Percentiles rank a stretch among this genome's conserved stretches.
Evolutionary conservation across 176 grass and related monocot genomes (phyloP).

Genomic region (Cocos nucifera): DNA sequence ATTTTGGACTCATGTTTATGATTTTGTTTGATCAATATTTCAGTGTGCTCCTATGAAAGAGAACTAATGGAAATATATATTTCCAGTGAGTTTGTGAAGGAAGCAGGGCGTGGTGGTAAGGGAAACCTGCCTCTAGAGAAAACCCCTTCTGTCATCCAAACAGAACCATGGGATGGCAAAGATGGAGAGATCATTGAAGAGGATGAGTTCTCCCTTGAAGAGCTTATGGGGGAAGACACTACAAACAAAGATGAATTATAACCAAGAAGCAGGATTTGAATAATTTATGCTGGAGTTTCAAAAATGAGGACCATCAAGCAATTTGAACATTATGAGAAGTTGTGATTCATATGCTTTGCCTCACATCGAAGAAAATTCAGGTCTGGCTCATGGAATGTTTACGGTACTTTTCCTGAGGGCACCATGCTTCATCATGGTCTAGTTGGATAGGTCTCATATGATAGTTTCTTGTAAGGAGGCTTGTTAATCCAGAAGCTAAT

Average conservation of each 20-base stretch:
- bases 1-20: not conserved
- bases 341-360: too few species aligned
- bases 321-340: too few species aligned
- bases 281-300: too few species aligned
- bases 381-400: too few species aligned
- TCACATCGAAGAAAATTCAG: too few species aligned
- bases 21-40: not conserved
- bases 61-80: conserved; percentile 12
- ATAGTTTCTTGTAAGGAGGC: too few species aligned
- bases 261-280: not conserved
- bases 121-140: conserved; percentile 73
- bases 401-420: too few species aligned
- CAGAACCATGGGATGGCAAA: conserved; percentile 94
- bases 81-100: conserved; percentile 86
- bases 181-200: conserved; percentile 83
- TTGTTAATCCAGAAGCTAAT: too few species aligned
- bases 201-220: conserved; percentile 94
- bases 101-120: conserved; percentile 78
- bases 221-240: conserved; percentile 64
- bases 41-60: not conserved
- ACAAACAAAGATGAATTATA: conserved; percentile 70
- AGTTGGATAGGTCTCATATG: too few species aligned
- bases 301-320: too few species aligned
- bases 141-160: conserved; percentile 37
- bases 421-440: too few species aligned